Base-by-base conservation (phyloP, 2,329 filamentous ascomycete genomes). In the Trichoderma sp. region DNA sequence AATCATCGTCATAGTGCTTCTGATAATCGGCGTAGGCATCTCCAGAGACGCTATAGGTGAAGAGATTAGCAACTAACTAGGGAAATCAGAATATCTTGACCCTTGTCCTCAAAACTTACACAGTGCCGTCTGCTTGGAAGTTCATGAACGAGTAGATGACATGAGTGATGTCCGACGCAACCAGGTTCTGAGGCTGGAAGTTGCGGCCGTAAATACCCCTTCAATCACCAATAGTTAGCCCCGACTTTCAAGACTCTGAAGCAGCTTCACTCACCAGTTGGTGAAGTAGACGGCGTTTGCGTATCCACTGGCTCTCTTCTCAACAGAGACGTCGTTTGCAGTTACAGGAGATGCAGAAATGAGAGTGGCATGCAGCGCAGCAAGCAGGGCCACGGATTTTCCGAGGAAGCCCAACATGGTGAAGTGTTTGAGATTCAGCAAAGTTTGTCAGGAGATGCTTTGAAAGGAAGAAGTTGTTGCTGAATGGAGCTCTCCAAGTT, bases 131-230 rank as follows among this genome's bases (percentile, higher is more conserved):
- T 0, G 86, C 77, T 10, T 83, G 83, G 21, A 96, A 79, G 75
- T 96, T 94, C 74, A 92, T 91, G 79, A 97, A 97, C 2, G 93
- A 86, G 75, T 88, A 97, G 2, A 97, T 84, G 1, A 97, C 83
- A 74, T 96, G 92, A 0, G 91, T 95, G 63, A 97, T 81, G 71
- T 93, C 83, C 2, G 87, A 83, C 2, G 84, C 87, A 0, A 90
- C 90, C 10, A 97, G 84, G 73, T 93, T 84, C 63, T 90, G 85
- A 0, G 92, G 90, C 68, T 91, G 86, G 77, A 91, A 93, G 73
- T 91, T 87, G 63, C 93, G 86, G 28, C 82, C 91, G 76, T 96
- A 96, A 68, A 94, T 92, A 52, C 87, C 90, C 91, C 85, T 86
- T 24, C 1, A 21, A 52, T 58, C n/a, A n/a, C 37, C 18, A 13